phyloP scores from a whole-genome alignment of 495 filamentous ascomycete species.

The Stereocaulon alpinum region DNA sequence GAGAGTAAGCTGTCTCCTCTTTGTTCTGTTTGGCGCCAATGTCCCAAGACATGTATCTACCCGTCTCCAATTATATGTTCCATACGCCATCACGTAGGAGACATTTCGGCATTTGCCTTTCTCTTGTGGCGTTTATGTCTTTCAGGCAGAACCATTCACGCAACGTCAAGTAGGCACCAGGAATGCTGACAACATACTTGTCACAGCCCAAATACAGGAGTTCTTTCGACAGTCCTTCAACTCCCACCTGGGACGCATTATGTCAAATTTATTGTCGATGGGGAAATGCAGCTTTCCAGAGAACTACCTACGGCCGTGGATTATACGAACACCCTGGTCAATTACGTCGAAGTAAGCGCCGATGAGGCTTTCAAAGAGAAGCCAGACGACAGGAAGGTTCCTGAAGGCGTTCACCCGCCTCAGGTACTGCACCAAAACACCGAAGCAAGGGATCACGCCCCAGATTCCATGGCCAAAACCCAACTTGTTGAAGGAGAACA shows the following conservation, averaged over 20 bases:
- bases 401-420: conserved; percentile 36
- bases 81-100: background rate
- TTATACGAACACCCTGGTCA: conserved; percentile 91
- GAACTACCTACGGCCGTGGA: conserved; percentile 90
- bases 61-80: background rate
- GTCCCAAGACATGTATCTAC: background rate
- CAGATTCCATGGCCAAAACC: conserved; percentile 32
- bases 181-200: conserved; percentile 16
- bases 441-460: conserved; percentile 28
- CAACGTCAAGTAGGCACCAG: background rate
- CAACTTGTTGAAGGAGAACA: conserved; percentile 36
- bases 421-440: conserved; percentile 34
- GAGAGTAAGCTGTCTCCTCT: conserved; percentile 51
- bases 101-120: background rate
- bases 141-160: background rate
- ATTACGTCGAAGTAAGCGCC: conserved; percentile 88
- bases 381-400: conserved; percentile 25
- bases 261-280: conserved; percentile 90
- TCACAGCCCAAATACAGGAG: conserved; percentile 29
- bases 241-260: conserved; percentile 92
- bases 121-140: background rate
- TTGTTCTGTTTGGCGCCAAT: conserved; percentile 14
- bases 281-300: conserved; percentile 78
- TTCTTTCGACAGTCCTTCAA: conserved; percentile 63
- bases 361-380: conserved; percentile 49